Evolutionary conservation across 805 yeast genomes (phyloP), one percentile per base, ranked within the genome.

Genomic region (Candida insectorum): DNA sequence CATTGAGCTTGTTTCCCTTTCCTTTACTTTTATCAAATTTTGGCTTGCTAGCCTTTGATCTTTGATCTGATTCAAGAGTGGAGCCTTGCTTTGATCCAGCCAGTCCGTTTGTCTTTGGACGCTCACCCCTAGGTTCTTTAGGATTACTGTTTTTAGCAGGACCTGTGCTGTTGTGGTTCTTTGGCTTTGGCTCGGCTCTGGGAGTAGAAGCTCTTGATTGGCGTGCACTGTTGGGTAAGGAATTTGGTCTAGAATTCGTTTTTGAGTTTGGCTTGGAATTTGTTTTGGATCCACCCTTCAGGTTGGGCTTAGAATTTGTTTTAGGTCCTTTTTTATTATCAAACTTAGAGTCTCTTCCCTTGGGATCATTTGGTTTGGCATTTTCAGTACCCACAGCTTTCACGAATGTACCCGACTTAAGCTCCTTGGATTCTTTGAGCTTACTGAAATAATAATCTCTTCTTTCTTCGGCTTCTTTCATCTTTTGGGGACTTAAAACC

Each of bases 391-490:
- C 71, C 3, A 63, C 58, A 1, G 71, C 72, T 33, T 54, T 51
- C 14, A 64, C 48, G 3, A 70, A 63, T 18, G 58, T 51, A 3
- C 66, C 70, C 5, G 67, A 51, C 44, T 64, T 64, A 15, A 62
- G 44, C 8, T 58, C 58, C 23, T 42, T 39, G 8, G 60, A 50
- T 25, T 47, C 49, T 20, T 60, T 62, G 38, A 59, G 57, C 10
- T 60, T 48, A 12, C 42, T 54, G 20, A 54, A 51, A 40, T 62
- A 65, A 36, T 65, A 65, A 4, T 65, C 69, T 33, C 58, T 52
- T 41, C 70, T 49, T 25, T 56, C 61, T 30, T 60, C 64, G 10
- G 59, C 43, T 28, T 36, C 45, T 30, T 28, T 41, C 26, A 35
- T 44, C 23, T 29, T 19, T 23, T 22, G 30, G 1, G 43, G 43